Percentiles rank a stretch among this genome's conserved stretches.
Evolutionary conservation across 2,329 filamentous ascomycete genomes (phyloP).

Genomic region (Allantophomopsis lycopodina): DNA sequence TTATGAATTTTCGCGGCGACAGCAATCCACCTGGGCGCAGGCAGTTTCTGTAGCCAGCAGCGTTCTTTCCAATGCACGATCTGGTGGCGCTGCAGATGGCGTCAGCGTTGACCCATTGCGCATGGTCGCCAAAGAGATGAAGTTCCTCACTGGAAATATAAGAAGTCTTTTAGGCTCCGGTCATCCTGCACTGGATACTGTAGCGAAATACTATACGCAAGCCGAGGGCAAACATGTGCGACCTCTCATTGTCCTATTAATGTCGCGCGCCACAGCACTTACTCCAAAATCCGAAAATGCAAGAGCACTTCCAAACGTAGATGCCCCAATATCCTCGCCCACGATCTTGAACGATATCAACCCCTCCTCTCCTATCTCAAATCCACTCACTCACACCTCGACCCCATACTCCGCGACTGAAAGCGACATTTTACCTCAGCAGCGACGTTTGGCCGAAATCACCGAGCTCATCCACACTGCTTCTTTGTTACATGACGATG

Average conservation of each 20-base stretch:
- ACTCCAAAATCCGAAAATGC: slow-evolving; percentile 46
- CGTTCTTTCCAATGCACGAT: slow-evolving; percentile 53
- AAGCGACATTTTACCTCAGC: slow-evolving; percentile 75
- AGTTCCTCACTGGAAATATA: slow-evolving; percentile 88
- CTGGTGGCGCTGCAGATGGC: slow-evolving; percentile 41
- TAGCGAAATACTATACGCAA: slow-evolving; percentile 96
- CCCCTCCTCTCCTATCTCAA: slow-evolving; percentile 41
- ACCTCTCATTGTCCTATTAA: slow-evolving; percentile 86
- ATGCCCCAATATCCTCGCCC: slow-evolving; percentile 44
- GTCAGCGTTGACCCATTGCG: slow-evolving; percentile 78
- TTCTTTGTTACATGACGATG: slow-evolving; percentile 92
- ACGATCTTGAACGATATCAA: slow-evolving; percentile 69
- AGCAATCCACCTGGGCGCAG: slow-evolving; percentile 60
- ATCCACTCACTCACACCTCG: slow-evolving; percentile 30
- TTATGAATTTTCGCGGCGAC: slow-evolving; percentile 25
- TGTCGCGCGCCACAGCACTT: slow-evolving; percentile 85
- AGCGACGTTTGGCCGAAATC: slow-evolving; percentile 87
- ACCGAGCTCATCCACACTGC: slow-evolving; percentile 96
- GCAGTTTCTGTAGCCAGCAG: slow-evolving; percentile 59
- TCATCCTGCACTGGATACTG: slow-evolving; percentile 85
- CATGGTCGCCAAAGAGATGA: slow-evolving; percentile 91
- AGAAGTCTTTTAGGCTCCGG: slow-evolving; percentile 85
- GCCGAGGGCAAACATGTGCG: slow-evolving; percentile 95
- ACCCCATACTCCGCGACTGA: slow-evolving; percentile 22
- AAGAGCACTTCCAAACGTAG: slow-evolving; percentile 27